phyloP scores from a whole-genome alignment of 768 basidiomycete genomes.

The Tylopilus intermedius region DNA sequence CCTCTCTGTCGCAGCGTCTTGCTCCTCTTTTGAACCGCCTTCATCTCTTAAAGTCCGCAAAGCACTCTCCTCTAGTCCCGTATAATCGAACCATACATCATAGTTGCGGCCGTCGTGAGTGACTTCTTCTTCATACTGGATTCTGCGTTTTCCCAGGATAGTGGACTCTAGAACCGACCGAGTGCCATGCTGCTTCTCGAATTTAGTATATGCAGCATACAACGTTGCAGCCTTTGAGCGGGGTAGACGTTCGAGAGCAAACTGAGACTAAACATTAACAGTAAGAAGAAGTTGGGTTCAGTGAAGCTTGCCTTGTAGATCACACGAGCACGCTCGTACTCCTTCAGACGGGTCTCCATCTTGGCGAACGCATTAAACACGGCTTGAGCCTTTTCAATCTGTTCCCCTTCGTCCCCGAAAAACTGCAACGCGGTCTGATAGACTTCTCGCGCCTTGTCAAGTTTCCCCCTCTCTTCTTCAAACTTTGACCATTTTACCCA shows the following conservation, averaged over 20 bases:
- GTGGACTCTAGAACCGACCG: conserved; percentile 85
- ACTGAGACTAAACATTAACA: conserved; percentile 43
- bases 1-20: conserved; percentile 54
- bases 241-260: conserved; percentile 89
- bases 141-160: conserved; percentile 94
- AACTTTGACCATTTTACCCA: conserved; percentile 86
- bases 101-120: conserved; percentile 90
- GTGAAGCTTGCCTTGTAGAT: conserved; percentile 82
- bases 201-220: conserved; percentile 92
- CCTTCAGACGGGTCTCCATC: conserved; percentile 95
- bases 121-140: conserved; percentile 97
- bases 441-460: conserved; percentile 76
- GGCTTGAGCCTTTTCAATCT: conserved; percentile 83
- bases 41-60: conserved; percentile 70
- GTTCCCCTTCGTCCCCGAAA: conserved; percentile 83
- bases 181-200: conserved; percentile 96
- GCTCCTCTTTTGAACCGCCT: conserved; percentile 66
- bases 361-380: conserved; percentile 92
- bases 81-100: conserved; percentile 97
- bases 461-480: conserved; percentile 67
- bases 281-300: background rate
- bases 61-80: conserved; percentile 88
- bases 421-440: conserved; percentile 90
- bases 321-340: conserved; percentile 92
- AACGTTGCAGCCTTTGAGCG: conserved; percentile 84